A percentile compares a stretch with the other conserved stretches of the same genome.
phyloP scores from a whole-genome alignment of 2,329 filamentous ascomycete genomes.

The Colletotrichum endophyticum region DNA sequence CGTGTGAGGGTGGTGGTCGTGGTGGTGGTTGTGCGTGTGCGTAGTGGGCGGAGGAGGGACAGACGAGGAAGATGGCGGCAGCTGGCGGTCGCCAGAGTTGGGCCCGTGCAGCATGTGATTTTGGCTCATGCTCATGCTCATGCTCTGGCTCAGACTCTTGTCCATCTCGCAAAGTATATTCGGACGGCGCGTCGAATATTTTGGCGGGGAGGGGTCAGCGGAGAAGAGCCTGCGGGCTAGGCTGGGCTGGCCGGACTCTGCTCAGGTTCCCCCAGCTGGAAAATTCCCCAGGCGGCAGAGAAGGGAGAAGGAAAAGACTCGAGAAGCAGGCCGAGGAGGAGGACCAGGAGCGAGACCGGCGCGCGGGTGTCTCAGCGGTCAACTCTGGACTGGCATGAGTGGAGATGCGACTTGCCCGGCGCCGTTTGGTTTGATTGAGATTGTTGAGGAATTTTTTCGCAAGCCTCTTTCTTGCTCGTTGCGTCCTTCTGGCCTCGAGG shows the following conservation, averaged over 20 bases:
- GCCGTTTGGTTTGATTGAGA: conserved; percentile 3
- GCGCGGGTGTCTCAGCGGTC: conserved; percentile 19
- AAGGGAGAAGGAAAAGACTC: neutral
- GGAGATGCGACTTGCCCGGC: conserved; percentile 9
- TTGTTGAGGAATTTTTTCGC: neutral
- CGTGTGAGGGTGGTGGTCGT: neutral
- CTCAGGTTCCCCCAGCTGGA: neutral
- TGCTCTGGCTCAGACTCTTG: conserved; percentile 23
- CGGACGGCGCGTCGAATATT: conserved; percentile 6
- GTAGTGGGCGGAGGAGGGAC: neutral
- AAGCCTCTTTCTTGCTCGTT: neutral
- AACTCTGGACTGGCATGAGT: conserved; percentile 20
- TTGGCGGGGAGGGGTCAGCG: conserved; percentile 1
- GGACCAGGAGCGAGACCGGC: conserved; percentile 18
- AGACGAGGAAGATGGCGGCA: conserved; percentile 19
- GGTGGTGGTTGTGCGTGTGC: neutral
- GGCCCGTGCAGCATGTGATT: conserved; percentile 51
- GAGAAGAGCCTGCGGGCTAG: neutral
- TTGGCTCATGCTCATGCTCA: conserved; percentile 38
- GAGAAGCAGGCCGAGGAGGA: neutral
- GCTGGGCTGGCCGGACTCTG: neutral
- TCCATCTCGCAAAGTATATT: conserved; percentile 21
- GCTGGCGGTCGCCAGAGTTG: conserved; percentile 26
- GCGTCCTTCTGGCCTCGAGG: neutral
- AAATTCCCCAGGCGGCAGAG: neutral